Evolutionary conservation across 768 basidiomycete species (phyloP), one percentile per base, ranked within the genome.

Genomic region (Leccinellum rugosiceps): DNA sequence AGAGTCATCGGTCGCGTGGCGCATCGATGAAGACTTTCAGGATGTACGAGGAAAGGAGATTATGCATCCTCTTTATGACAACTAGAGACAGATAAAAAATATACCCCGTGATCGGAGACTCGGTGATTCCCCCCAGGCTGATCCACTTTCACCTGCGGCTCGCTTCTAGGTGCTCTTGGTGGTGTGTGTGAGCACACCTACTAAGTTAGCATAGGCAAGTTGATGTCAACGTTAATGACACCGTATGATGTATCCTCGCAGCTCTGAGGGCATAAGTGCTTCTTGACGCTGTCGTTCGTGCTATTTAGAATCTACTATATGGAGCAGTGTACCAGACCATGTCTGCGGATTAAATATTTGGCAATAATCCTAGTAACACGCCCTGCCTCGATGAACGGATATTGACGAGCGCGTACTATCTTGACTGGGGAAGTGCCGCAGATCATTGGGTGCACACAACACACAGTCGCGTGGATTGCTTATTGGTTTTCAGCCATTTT

Each of bases 1-100:
- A 43, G 41, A n/a, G n/a, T 43, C 0, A 44, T 90, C 88, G 0
- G 68, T 76, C n/a, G 49, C 47, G 1, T 89, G 86, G 88, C 59
- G 49, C 0, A 67, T 86, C 23, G 85, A 87, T 2, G 57, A 51
- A 7, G 66, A 69, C 1, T 85, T 90, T 63, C 55, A 59, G 2
- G 82, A 84, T 44, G 71, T 91, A 70, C 90, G 38, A 69, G 68
- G 2, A 88, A 44, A 14, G 13, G 45, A 17, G 25, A 26, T 19
- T 2, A 8, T 26, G n/a, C 25, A 46, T 46, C 15, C 25, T 26
- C 15, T 25, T 46, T 13, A 46, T 46, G 23, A 6, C 15, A 23
- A 25, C 45, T 15, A 26, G 23, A 23, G 8, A 3, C 17, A 47
- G 46, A 14, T 15, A 15, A 25, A 45, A 25, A 9, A 3, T 44